Conservation (phyloP, 352 stramenopile genomes). For the Globisporangium apiculatum region DNA sequence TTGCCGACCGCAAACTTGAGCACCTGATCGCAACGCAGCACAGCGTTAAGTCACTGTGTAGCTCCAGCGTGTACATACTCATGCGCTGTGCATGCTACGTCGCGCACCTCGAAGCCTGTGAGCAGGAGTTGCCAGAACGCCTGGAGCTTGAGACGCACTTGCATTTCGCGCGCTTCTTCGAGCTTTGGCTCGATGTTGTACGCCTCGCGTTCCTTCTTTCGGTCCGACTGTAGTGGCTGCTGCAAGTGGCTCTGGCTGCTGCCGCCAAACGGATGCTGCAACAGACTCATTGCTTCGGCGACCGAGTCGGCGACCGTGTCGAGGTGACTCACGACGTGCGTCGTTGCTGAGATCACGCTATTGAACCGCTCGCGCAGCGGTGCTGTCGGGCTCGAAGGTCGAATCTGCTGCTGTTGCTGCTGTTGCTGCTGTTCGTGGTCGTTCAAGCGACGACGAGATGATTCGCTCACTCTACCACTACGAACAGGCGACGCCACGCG, state of each 20-base stretch:
- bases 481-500: not conserved
- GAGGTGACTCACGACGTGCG: constrained; percentile 16
- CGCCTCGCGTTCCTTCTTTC: constrained; percentile 16
- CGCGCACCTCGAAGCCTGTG: constrained; percentile 38
- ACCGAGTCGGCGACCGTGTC: constrained; percentile 21
- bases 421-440: constrained; percentile 2
- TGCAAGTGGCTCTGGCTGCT: constrained; percentile 6
- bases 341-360: constrained; percentile 19
- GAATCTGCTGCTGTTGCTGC: constrained; percentile 8
- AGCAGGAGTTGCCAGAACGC: constrained; percentile 50
- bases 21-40: constrained; percentile 11
- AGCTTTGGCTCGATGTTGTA: constrained; percentile 20
- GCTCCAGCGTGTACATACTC: too few relatives aligned
- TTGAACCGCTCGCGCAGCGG: constrained; percentile 18
- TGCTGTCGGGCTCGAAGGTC: constrained; percentile 1
- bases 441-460: constrained; percentile 10
- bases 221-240: not conserved
- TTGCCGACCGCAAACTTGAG: constrained; percentile 42
- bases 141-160: constrained; percentile 31
- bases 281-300: constrained; percentile 24
- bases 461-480: not conserved
- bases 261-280: constrained; percentile 18
- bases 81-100: too few relatives aligned
- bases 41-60: too few relatives aligned
- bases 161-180: constrained; percentile 21